A percentile compares a stretch with the other conserved stretches of the same genome.
Conservation (phyloP, 78 protist species). For the Emiliania huxleyi region DNA sequence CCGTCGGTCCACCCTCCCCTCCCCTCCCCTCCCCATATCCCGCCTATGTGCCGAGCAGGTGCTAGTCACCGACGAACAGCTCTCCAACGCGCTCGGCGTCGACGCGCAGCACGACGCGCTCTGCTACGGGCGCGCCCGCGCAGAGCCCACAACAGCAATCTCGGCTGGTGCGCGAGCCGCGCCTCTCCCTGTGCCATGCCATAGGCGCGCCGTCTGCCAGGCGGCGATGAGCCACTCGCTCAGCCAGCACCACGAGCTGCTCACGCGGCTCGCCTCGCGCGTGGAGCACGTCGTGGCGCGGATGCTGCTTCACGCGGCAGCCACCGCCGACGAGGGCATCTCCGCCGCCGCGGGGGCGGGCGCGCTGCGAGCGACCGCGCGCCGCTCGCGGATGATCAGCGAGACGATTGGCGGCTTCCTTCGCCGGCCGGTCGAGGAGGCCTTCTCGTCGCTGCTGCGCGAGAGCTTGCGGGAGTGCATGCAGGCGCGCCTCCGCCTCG, state of each 20-base stretch:
- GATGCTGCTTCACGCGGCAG: neutral
- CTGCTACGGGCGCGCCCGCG: neutral
- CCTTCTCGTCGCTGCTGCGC: neutral
- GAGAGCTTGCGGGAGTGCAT: neutral
- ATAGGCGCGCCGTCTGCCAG: neutral
- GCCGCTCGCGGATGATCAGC: neutral
- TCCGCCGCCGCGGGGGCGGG: neutral
- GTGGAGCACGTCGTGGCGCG: neutral
- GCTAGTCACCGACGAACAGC: neutral
- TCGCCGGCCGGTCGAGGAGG: neutral
- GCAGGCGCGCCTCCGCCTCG: neutral
- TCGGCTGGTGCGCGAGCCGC: no score
- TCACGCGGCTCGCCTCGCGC: neutral
- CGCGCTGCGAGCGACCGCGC: neutral
- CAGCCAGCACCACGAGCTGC: neutral
- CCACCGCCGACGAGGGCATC: neutral
- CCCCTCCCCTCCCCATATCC: no score
- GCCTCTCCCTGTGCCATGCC: neutral
- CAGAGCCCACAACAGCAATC: neutral
- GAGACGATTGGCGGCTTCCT: neutral
- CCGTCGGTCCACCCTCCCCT: neutral
- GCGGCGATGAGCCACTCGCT: neutral
- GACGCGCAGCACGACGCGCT: neutral
- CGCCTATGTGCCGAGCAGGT: no score
- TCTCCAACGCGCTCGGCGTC: neutral